Evolutionary conservation across 2,329 filamentous ascomycete species (phyloP), one percentile per base, ranked within the genome.

Genomic region (Amauroascus verrucosus): DNA sequence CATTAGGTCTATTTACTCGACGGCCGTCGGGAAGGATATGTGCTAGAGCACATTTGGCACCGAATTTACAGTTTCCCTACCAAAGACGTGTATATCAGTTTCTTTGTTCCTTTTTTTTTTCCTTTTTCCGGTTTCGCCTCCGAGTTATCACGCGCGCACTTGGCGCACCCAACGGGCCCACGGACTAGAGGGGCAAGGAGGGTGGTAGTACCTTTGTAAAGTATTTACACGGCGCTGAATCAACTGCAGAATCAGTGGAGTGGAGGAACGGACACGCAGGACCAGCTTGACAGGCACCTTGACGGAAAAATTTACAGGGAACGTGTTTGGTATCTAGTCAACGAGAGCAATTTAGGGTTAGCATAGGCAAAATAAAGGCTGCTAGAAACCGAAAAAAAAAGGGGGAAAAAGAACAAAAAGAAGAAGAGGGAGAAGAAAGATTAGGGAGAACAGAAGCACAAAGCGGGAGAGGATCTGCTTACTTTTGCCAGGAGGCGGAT

Each of bases 281-380:
- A 62, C 93, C 93, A 54, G 93, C 93, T 78, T 97, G 91, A 71
- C 93, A 98, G 64, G 88, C 84, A 68, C 91, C 90, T 75, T 95
- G 88, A 51, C 89, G 84, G 72, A 93, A 98, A 85, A 98, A 98
- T 78, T 97, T 97, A 85, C 93, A 98, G 37, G 93, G 93, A 43
- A 98, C 93, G 75, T 97, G 93, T 57, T 90, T 86, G 16, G 93
- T 95, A 71, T 95, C 91, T 96, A 58, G 48, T 48, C 30, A 38
- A n/a, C 32, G 28, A 57, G 16, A 41, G 48, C 32, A 46, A 43
- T 37, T 18, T 22, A 38, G 8, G n/a, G n/a, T 47, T 45, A 48
- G 20, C 14, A 28, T 26, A 16, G 2, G 40, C 43, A 57, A 41
- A 33, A 51, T 41, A 43, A 22, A 4, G n/a, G 11, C 13, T 28